A percentile compares a stretch with the other conserved stretches of the same genome.
Conservation (phyloP, 306 rosid species). For the Ceratonia siliqua region DNA sequence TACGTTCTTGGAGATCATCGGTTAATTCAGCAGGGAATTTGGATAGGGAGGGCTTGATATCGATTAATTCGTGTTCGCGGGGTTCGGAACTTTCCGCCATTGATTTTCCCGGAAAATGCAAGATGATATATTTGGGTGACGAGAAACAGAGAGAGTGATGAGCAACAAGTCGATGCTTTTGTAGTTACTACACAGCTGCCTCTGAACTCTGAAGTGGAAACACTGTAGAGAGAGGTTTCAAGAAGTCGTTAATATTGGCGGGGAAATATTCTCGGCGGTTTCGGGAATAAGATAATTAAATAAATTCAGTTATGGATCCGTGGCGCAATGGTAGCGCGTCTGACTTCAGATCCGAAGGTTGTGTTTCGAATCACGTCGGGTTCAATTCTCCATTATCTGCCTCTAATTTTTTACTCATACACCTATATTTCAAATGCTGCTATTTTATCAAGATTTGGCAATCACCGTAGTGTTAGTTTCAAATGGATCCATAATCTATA, state of each 20-base stretch:
- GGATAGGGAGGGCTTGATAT: slow-evolving; percentile 44
- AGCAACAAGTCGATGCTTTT: neutral
- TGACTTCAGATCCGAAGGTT: slow-evolving; percentile 81
- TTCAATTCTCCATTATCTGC: slow-evolving; percentile 33
- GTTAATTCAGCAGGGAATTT: slow-evolving; percentile 20
- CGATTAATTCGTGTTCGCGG: slow-evolving; percentile 44
- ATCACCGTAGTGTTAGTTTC: too few species aligned
- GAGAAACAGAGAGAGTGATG: slow-evolving; percentile 18
- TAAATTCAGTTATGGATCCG: too few species aligned
- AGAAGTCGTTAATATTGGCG: slow-evolving; percentile 64
- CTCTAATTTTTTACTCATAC: too few species aligned
- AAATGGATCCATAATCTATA: too few species aligned
- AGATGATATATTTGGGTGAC: neutral
- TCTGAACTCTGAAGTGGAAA: neutral
- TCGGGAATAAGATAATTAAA: too few species aligned
- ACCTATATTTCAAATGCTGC: too few species aligned
- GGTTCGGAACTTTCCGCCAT: slow-evolving; percentile 43
- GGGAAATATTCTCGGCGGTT: slow-evolving; percentile 41
- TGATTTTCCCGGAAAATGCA: slow-evolving; percentile 25
- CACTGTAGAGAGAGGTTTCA: slow-evolving; percentile 12
- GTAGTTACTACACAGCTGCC: neutral
- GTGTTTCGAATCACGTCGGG: slow-evolving; percentile 77
- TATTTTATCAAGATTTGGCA: too few species aligned
- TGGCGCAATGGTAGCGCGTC: slow-evolving; percentile 83
- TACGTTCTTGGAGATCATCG: slow-evolving; percentile 34